Evolutionary conservation across 805 yeast genomes (phyloP).

Genomic region (Wickerhamomyces xylosicus): DNA sequence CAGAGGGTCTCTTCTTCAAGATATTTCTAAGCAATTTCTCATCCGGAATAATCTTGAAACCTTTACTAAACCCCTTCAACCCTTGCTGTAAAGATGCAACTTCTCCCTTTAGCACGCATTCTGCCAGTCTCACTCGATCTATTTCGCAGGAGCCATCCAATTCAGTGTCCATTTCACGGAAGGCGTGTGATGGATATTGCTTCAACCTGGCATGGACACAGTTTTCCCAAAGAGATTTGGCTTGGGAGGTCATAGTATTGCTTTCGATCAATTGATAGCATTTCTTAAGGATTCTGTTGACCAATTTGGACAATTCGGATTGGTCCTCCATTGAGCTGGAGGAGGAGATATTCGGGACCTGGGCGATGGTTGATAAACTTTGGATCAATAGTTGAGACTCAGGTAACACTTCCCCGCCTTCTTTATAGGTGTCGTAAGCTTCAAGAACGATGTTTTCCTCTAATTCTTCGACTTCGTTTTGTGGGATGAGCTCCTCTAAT

Average conservation of each 20-base stretch:
- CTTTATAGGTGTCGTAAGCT: constrained; percentile 49
- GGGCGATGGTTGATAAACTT: constrained; percentile 31
- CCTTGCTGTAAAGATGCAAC: constrained; percentile 36
- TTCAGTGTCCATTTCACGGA: constrained; percentile 14
- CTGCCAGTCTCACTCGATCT: constrained; percentile 33
- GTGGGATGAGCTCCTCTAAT: constrained; percentile 11
- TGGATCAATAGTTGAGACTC: constrained; percentile 49
- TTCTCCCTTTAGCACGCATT: constrained; percentile 48
- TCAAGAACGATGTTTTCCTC: constrained; percentile 36
- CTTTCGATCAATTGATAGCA: constrained; percentile 47
- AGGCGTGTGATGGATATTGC: constrained; percentile 38
- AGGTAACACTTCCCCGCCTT: constrained; percentile 49
- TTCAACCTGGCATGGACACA: constrained; percentile 20
- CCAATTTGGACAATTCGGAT: constrained; percentile 16
- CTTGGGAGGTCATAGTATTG: constrained; percentile 32
- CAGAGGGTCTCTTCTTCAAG: constrained; percentile 35
- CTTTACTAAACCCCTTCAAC: constrained; percentile 14
- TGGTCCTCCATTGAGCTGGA: constrained; percentile 6
- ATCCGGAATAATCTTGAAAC: constrained; percentile 42
- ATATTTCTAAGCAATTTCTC: constrained; percentile 49
- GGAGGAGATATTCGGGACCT: constrained; percentile 6
- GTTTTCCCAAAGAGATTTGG: constrained; percentile 19
- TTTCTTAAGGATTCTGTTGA: constrained; percentile 46
- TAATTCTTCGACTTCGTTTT: constrained; percentile 25
- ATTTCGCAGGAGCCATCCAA: background rate